These are phyloP conservation scores for Zoysia matrella DNA, from an alignment of 202 grass and related monocot species.

Conservation along the genomic window DNA sequence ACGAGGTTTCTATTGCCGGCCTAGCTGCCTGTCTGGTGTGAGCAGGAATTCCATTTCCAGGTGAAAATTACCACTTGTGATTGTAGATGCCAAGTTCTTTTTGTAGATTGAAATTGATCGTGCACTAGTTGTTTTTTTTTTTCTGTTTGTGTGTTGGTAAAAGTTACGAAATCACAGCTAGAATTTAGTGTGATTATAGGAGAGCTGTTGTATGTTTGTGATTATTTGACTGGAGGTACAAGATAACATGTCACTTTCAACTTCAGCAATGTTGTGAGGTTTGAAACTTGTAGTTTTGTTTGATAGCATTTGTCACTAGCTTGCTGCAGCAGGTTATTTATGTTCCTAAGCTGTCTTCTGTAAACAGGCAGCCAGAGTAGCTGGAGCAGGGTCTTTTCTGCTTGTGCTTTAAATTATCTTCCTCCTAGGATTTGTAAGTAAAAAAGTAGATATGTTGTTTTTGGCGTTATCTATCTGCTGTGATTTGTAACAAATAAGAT, in stretches of 20 bases:
- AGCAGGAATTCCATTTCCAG: constrained; percentile 37
- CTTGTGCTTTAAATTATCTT: neutral
- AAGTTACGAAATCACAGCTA: neutral
- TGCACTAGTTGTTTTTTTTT: constrained; percentile 13
- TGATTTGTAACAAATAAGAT: neutral
- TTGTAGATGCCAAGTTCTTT: constrained; percentile 33
- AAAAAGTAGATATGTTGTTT: neutral
- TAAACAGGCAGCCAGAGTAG: constrained; percentile 8
- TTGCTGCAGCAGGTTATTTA: neutral
- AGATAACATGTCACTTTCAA: constrained; percentile 7
- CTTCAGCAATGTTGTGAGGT: constrained; percentile 13
- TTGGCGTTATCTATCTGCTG: neutral
- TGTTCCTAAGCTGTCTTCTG: constrained; percentile 16
- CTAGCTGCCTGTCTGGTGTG: constrained; percentile 29
- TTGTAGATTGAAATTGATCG: constrained; percentile 44
- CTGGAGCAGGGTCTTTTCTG: neutral
- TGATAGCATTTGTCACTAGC: neutral
- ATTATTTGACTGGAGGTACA: constrained; percentile 39
- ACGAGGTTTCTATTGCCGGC: constrained; percentile 65
- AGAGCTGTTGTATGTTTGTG: constrained; percentile 20
- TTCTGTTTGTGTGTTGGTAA: constrained; percentile 27
- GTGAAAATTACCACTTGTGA: constrained; percentile 38
- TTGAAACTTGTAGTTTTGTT: constrained; percentile 14
- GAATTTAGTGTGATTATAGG: constrained; percentile 30
- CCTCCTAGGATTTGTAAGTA: neutral